Base-by-base conservation (phyloP, 176 grass and related monocot genomes). In the Paspalum notatum region DNA sequence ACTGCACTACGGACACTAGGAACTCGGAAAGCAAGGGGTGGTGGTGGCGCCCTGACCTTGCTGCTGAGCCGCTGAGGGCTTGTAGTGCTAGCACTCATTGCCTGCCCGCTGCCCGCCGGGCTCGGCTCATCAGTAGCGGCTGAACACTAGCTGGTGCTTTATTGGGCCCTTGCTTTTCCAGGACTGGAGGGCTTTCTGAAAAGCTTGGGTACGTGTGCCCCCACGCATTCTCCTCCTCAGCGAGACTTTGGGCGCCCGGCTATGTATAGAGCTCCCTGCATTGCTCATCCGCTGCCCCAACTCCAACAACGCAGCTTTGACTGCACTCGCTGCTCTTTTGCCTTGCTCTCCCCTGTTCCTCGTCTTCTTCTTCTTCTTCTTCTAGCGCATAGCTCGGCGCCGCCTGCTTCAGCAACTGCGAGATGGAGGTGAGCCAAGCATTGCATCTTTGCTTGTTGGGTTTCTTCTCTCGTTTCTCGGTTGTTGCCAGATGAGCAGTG, bases 371-470 rank as follows among this genome's bases (percentile, higher is more conserved):
- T 20, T 62, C 68, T 2, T 76, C 77, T 4, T 20, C 82, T 24
- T 37, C 49, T 38, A 12, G 26, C 77, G n/a, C 56, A 40, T 56
- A 22, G 46, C 64, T 37, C 25, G 59, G 59, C 59, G 45, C 3
- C 56, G 12, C 24, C 65, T 43, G 57, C 76, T 75, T 40, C 61
- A 42, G 67, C n/a, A 41, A 22, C 79, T 17, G 21, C 49, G 32
- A 73, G 53, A 90, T 90, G 88, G 88, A 90, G 88, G 88, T 90
- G 61, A 90, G 83, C 49, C 75, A 67, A 73, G 48, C 20, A n/a
- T 51, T 51, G 49, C n/a, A 15, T 71, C 10, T 47, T 25, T 56
- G 51, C n/a, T 57, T 38, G 1, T n/a, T n/a, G 32, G 18, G 12
- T 20, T 68, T 63, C 6, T 44, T 7, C 5, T 68, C 61, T 43